Percentiles rank a stretch among this genome's conserved stretches.
phyloP scores from a whole-genome alignment of 1,284 basidiomycete genomes.

The Puccinia polysora region DNA sequence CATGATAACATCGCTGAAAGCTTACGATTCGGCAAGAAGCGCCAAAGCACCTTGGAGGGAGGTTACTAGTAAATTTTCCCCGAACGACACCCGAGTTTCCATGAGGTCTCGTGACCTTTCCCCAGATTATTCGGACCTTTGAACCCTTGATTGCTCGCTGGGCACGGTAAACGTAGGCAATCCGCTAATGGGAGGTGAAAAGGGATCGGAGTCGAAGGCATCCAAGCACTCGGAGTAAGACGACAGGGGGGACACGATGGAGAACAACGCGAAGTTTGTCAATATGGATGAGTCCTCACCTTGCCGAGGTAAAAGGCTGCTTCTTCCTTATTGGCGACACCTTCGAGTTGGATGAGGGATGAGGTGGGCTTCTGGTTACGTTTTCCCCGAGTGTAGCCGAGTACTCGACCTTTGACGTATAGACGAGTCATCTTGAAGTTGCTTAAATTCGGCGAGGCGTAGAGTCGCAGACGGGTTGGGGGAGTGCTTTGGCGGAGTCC shows the following conservation, averaged over 20 bases:
- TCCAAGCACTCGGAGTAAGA: neutral
- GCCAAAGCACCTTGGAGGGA: conserved; percentile 38
- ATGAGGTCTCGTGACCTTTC: conserved; percentile 38
- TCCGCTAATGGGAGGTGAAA: conserved; percentile 1
- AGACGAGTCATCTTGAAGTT: conserved; percentile 42
- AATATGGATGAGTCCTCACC: neutral
- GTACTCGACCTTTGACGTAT: conserved; percentile 40
- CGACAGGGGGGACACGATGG: neutral
- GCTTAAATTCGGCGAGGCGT: no score
- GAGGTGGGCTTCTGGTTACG: conserved; percentile 37
- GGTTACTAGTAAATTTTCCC: conserved; percentile 34
- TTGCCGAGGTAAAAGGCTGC: conserved; percentile 40
- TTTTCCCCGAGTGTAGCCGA: conserved; percentile 42
- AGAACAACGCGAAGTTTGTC: neutral
- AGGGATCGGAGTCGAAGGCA: no score
- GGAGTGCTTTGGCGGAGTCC: no score
- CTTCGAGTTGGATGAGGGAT: conserved; percentile 39
- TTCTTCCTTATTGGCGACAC: conserved; percentile 38
- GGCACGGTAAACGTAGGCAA: conserved; percentile 43
- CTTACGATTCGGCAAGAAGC: conserved; percentile 41
- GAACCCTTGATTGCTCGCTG: conserved; percentile 42
- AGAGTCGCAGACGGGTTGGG: no score
- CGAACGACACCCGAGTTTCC: conserved; percentile 43
- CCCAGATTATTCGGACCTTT: conserved; percentile 42
- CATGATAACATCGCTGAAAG: neutral